A percentile compares a stretch with the other conserved stretches of the same genome.
These are phyloP conservation scores for Iris pallida DNA, from an alignment of 116 monocot genomes.

Conservation along the genomic window DNA sequence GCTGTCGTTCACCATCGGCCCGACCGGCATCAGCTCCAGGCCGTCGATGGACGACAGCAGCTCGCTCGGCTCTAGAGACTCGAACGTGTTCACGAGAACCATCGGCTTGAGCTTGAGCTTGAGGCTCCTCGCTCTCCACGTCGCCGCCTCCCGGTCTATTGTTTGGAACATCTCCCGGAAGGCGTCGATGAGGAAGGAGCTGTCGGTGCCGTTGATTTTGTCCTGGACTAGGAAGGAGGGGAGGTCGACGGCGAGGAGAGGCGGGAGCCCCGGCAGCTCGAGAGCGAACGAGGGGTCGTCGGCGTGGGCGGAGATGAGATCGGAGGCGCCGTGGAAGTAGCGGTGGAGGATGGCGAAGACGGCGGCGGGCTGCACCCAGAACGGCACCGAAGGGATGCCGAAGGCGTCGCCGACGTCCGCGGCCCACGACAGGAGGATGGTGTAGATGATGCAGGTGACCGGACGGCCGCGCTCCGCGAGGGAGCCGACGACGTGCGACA, in stretches of 20 bases:
- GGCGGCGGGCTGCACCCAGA: conserved; percentile 66
- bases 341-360: conserved; percentile 50
- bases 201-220: background rate
- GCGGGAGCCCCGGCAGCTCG: conserved; percentile 2
- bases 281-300: conserved; percentile 15
- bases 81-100: conserved; percentile 17
- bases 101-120: background rate
- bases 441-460: conserved; percentile 25
- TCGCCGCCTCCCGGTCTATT: background rate
- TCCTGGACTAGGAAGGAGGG: conserved; percentile 1
- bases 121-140: background rate
- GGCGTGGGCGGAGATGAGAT: conserved; percentile 12
- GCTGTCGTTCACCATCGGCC: background rate
- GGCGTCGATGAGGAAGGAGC: background rate
- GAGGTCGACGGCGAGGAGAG: background rate
- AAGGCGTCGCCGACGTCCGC: conserved; percentile 12
- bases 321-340: conserved; percentile 44
- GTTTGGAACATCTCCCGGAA: background rate
- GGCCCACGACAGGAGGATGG: conserved; percentile 22
- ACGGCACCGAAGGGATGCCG: conserved; percentile 15
- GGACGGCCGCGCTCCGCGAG: conserved; percentile 11
- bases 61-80: background rate
- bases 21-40: background rate
- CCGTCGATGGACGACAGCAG: background rate
- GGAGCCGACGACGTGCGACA: conserved; percentile 6